phyloP scores from a whole-genome alignment of 306 rosid species.

The Macrotyloma uniflorum region DNA sequence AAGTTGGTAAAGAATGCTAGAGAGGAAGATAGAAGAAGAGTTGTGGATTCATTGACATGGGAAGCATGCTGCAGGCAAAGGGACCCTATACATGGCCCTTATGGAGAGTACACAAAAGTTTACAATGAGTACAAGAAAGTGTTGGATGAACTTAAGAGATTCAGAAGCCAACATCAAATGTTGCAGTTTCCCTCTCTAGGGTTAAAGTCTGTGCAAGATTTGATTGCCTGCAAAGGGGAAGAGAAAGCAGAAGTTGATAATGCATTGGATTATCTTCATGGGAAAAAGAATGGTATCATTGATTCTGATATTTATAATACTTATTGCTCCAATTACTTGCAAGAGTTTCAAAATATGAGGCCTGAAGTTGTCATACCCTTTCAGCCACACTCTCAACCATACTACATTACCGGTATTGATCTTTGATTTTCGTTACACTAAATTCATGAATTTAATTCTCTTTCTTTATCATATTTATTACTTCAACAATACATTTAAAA shows the following conservation, averaged over 20 bases:
- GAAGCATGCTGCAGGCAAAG: conserved; percentile 79
- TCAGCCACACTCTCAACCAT: conserved; percentile 49
- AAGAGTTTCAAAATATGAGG: conserved; percentile 43
- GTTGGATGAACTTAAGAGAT: conserved; percentile 50
- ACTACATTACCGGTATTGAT: conserved; percentile 52
- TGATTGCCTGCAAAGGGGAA: conserved; percentile 45
- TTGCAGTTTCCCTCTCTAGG: conserved; percentile 47
- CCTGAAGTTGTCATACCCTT: conserved; percentile 44
- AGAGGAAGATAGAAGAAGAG: conserved; percentile 52
- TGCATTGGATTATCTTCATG: conserved; percentile 35
- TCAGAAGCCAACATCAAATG: conserved; percentile 42
- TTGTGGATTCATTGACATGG: conserved; percentile 78
- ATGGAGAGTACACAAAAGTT: conserved; percentile 59
- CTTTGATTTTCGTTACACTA: not conserved
- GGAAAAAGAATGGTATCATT: conserved; percentile 32
- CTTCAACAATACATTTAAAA: too few relatives aligned
- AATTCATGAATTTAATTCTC: not conserved
- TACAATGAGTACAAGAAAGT: conserved; percentile 54
- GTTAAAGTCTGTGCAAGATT: conserved; percentile 44
- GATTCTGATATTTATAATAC: conserved; percentile 51
- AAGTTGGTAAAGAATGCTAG: conserved; percentile 56
- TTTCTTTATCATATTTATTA: too few relatives aligned
- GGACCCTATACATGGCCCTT: conserved; percentile 76
- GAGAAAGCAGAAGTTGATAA: conserved; percentile 33
- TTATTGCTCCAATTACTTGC: conserved; percentile 45